A percentile compares a stretch with the other conserved stretches of the same genome.
These are phyloP conservation scores for Colletotrichum orchidophilum DNA, from an alignment of 2,329 filamentous ascomycete genomes.

Conservation along the genomic window DNA sequence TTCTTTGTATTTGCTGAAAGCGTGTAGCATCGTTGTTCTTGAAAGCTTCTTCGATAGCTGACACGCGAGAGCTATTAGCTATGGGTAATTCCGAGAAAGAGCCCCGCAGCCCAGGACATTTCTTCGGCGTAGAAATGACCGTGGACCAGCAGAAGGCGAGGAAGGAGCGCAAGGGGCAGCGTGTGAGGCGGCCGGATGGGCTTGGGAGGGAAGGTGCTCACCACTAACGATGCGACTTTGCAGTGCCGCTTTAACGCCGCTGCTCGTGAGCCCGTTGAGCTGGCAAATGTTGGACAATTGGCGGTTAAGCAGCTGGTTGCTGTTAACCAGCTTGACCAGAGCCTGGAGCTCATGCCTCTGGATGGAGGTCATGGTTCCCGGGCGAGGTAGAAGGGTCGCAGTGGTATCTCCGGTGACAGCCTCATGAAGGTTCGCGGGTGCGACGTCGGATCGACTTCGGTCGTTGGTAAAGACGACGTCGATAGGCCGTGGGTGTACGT, in stretches of 20 bases:
- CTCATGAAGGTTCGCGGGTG: slow-evolving; percentile 34
- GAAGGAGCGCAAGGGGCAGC: slow-evolving; percentile 22
- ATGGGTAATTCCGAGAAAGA: background rate
- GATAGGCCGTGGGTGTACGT: background rate
- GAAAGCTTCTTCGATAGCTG: slow-evolving; percentile 54
- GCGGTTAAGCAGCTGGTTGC: slow-evolving; percentile 59
- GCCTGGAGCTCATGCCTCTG: slow-evolving; percentile 53
- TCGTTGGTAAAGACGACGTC: background rate
- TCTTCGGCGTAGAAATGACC: background rate
- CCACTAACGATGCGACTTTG: slow-evolving; percentile 81
- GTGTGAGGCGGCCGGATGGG: slow-evolving; percentile 38
- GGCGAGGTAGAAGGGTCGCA: slow-evolving; percentile 21
- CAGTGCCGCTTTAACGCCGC: slow-evolving; percentile 85
- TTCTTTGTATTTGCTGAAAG: slow-evolving; percentile 55
- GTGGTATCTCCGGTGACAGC: slow-evolving; percentile 24
- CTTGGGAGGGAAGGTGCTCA: slow-evolving; percentile 55
- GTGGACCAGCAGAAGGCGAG: slow-evolving; percentile 24
- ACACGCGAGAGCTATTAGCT: slow-evolving; percentile 14
- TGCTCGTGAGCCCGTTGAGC: slow-evolving; percentile 77
- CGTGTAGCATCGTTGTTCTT: slow-evolving; percentile 48
- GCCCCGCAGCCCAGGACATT: background rate
- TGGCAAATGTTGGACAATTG: slow-evolving; percentile 82
- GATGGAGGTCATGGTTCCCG: slow-evolving; percentile 40
- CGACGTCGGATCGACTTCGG: slow-evolving; percentile 26
- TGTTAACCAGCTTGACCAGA: slow-evolving; percentile 56